A percentile compares a stretch with the other conserved stretches of the same genome.
Conservation (phyloP, 2,329 filamentous ascomycete genomes). For the Colletotrichum caudatum region DNA sequence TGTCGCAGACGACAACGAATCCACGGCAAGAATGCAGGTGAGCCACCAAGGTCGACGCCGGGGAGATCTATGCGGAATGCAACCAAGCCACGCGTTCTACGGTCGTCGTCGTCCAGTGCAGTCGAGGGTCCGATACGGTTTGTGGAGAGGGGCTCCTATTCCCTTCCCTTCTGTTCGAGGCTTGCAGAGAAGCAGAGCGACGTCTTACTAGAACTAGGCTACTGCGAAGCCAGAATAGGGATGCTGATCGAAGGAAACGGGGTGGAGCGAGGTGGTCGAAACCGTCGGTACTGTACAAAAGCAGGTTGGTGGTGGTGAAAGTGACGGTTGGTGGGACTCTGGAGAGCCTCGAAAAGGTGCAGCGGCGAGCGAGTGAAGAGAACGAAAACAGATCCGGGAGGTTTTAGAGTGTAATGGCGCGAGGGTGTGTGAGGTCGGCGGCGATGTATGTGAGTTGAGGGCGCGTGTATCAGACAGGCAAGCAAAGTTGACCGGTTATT, state of each 20-base stretch:
- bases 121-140: slow-evolving; percentile 6
- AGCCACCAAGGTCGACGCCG: slow-evolving; percentile 25
- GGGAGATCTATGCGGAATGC: slow-evolving; percentile 40
- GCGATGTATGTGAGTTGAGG: not conserved
- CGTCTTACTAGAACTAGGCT: slow-evolving; percentile 17
- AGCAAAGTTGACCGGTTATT: not conserved
- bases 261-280: slow-evolving; percentile 14
- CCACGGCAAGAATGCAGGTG: slow-evolving; percentile 23
- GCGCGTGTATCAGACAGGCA: slow-evolving; percentile 3
- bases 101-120: slow-evolving; percentile 7
- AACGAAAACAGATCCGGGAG: not conserved
- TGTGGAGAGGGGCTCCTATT: slow-evolving; percentile 1
- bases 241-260: slow-evolving; percentile 31
- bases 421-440: slow-evolving; percentile 1
- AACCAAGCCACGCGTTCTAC: slow-evolving; percentile 36
- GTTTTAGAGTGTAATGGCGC: not conserved
- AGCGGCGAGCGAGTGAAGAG: slow-evolving; percentile 14
- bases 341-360: no score
- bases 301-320: not conserved
- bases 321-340: not conserved
- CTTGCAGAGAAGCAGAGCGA: slow-evolving; percentile 25
- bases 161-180: slow-evolving; percentile 6
- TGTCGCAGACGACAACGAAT: slow-evolving; percentile 23
- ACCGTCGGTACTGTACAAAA: slow-evolving; percentile 12
- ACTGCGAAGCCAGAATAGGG: slow-evolving; percentile 2